These are phyloP conservation scores for Ensete glaucum DNA, from an alignment of 176 grass and related monocot genomes.

Conservation along the genomic window DNA sequence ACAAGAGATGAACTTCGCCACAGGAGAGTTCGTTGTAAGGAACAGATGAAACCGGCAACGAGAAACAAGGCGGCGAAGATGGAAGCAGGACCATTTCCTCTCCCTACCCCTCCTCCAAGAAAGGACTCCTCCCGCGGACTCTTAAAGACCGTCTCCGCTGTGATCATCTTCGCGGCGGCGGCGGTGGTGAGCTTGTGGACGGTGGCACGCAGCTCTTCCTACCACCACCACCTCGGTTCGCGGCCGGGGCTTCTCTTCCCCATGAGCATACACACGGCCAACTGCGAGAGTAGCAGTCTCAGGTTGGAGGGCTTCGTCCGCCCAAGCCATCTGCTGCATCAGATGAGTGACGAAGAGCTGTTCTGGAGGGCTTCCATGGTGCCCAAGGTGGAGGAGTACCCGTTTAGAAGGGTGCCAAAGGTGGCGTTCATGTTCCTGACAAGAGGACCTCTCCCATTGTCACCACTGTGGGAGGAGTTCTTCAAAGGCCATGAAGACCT, in stretches of 20 bases:
- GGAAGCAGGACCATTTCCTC: not conserved
- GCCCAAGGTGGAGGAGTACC: not conserved
- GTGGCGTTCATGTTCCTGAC: slow-evolving; percentile 8
- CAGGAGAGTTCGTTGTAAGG: no score
- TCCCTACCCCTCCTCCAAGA: not conserved
- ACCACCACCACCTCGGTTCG: not conserved
- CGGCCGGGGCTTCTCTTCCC: not conserved
- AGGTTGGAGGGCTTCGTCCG: not conserved
- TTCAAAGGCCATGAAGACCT: slow-evolving; percentile 3
- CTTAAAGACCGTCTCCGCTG: not conserved
- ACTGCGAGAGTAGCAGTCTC: not conserved
- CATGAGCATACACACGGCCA: not conserved
- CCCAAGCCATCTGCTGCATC: not conserved
- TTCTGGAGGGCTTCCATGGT: slow-evolving; percentile 8
- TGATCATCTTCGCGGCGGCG: not conserved
- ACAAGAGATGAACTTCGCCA: no score
- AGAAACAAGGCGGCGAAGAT: not conserved
- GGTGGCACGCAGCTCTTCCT: not conserved
- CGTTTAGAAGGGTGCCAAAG: not conserved
- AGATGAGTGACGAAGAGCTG: not conserved
- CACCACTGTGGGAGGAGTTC: not conserved
- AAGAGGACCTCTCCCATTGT: not conserved
- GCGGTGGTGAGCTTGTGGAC: not conserved
- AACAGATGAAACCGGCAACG: no score
- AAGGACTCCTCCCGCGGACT: not conserved